phyloP scores from a whole-genome alignment of 371 early-diverging fungal genomes.

The Blakeslea trispora region DNA sequence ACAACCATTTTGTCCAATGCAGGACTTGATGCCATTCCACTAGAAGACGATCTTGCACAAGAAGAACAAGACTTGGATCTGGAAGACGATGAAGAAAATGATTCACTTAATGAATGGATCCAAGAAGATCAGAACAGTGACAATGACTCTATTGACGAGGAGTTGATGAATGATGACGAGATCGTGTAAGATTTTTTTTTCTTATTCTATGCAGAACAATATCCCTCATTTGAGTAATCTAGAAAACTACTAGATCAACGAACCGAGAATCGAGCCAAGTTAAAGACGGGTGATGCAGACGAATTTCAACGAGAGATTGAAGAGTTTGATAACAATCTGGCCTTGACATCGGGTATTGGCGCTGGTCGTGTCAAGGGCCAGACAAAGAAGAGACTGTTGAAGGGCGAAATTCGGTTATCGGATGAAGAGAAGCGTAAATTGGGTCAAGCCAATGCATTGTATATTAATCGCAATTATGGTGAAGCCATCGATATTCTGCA shows the following conservation, averaged over 20 bases:
- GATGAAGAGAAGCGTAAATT: conserved; percentile 61
- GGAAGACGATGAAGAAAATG: conserved; percentile 17
- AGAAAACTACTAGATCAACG: conserved; percentile 17
- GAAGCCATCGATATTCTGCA: conserved; percentile 71
- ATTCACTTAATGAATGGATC: conserved; percentile 20
- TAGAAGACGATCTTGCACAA: conserved; percentile 1
- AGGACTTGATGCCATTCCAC: background rate
- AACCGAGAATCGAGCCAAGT: conserved; percentile 11
- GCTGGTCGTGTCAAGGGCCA: conserved; percentile 16
- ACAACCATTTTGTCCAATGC: conserved; percentile 3
- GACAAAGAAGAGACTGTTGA: conserved; percentile 17
- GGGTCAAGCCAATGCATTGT: conserved; percentile 75
- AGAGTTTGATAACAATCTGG: conserved; percentile 43
- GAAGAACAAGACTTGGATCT: background rate
- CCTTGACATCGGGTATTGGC: conserved; percentile 38
- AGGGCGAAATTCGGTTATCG: conserved; percentile 39
- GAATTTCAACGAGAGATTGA: conserved; percentile 39
- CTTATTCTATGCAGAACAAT: background rate
- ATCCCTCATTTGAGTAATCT: background rate
- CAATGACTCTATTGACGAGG: conserved; percentile 2
- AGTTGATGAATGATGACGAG: conserved; percentile 18
- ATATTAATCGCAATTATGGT: conserved; percentile 67
- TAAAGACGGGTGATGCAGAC: conserved; percentile 37
- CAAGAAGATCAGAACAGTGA: conserved; percentile 8
- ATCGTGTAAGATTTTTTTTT: conserved; percentile 14